These are phyloP conservation scores for Diaporthe eres DNA, from an alignment of 2,329 filamentous ascomycete genomes.

Conservation along the genomic window DNA sequence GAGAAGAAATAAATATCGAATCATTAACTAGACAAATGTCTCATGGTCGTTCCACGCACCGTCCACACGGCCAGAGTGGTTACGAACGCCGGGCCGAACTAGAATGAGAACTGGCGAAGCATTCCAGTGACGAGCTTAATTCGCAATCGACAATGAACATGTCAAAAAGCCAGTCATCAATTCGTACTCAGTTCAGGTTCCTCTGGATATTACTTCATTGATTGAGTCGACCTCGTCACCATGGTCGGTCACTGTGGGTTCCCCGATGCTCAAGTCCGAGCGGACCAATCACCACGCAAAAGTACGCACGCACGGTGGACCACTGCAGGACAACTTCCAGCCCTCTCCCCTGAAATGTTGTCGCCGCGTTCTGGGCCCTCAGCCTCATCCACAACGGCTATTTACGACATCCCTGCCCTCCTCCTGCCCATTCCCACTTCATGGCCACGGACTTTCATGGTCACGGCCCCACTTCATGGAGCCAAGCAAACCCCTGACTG, in stretches of 20 bases:
- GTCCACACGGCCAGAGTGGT: too few relatives aligned
- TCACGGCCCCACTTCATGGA: conserved; percentile 4
- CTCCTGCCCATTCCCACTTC: neutral
- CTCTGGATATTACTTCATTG: neutral
- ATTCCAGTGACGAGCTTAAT: neutral
- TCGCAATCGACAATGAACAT: neutral
- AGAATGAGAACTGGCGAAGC: neutral
- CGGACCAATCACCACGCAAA: neutral
- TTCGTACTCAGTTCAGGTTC: neutral
- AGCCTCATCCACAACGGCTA: neutral
- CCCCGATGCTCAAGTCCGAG: neutral
- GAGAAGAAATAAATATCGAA: too few relatives aligned
- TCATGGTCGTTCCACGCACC: too few relatives aligned
- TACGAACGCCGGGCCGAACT: too few relatives aligned
- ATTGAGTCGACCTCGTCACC: neutral
- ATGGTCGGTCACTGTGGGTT: neutral
- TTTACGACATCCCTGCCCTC: neutral
- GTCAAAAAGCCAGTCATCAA: neutral
- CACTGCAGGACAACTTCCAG: neutral
- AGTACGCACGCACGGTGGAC: neutral
- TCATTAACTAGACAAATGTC: too few relatives aligned
- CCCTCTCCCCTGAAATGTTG: neutral
- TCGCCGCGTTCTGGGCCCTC: neutral
- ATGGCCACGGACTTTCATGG: neutral
- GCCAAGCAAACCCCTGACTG: conserved; percentile 12